These are phyloP conservation scores for Cubamyces lactineus DNA, from an alignment of 768 basidiomycete genomes.

Conservation along the genomic window DNA sequence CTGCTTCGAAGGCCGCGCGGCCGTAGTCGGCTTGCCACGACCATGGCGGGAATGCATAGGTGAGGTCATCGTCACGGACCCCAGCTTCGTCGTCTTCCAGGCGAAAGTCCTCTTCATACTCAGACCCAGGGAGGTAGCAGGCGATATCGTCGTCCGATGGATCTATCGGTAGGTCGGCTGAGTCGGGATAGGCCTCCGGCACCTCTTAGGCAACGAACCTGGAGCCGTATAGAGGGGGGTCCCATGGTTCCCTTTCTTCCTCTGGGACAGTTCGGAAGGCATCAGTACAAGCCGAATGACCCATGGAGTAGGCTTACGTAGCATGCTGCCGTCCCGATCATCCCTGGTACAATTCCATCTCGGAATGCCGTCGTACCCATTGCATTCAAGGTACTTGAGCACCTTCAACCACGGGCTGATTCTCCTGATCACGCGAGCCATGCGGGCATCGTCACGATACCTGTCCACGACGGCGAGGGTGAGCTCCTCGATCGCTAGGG, in stretches of 20 bases:
- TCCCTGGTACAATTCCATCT: not conserved
- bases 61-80: not conserved
- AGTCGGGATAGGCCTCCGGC: no score
- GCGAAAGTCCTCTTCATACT: not conserved
- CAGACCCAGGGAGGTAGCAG: not conserved
- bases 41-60: not conserved
- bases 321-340: not conserved
- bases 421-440: conserved; percentile 6
- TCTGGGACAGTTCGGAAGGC: not conserved
- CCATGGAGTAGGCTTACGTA: not conserved
- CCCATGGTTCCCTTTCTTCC: no score
- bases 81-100: no score
- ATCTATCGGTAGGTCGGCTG: no score
- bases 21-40: not conserved
- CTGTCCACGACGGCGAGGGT: not conserved
- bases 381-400: not conserved
- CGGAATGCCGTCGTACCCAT: not conserved
- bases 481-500: not conserved
- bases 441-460: conserved; percentile 9
- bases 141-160: no score
- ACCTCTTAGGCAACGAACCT: no score
- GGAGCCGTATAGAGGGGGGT: no score
- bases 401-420: conserved; percentile 7
- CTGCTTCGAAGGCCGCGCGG: not conserved
- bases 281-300: not conserved